Base-by-base conservation (phyloP, 176 grass and related monocot species). In the Aegilops bicornis region DNA sequence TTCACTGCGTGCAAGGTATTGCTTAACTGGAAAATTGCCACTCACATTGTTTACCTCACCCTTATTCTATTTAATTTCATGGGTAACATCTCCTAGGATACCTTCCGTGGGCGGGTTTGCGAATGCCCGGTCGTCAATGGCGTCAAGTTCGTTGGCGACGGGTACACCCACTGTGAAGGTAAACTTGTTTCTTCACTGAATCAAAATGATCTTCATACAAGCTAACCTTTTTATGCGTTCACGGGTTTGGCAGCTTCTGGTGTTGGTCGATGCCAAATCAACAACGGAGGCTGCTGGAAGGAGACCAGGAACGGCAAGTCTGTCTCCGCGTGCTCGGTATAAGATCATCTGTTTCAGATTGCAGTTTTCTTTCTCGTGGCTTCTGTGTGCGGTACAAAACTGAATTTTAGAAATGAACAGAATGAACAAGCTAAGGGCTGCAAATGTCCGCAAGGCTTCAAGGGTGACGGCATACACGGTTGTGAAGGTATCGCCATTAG, bases 201-300 rank as follows among this genome's bases (percentile, higher is more conserved):
- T 10, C 17, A 74, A 75, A 76, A 64, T 7, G 37, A 25, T 11
- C 23, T 6, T 60, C 8, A 6, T 80, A 7, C 35, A 27, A 43
- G 10, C 35, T 23, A 43, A 8, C 3, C 33, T 45, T 74, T 8
- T 33, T 73, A 72, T 22, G 14, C 23, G 45, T 59, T 47, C 23
- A 20, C 42, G 31, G 19, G 12, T 79, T 80, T 70, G 62, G 16
- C 68, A 97, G 95, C 95, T 83, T 97, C 95, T 36, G 95, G 95
- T 70, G 72, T 86, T 5, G 92, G 92, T 15, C 91, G 95, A 69
- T 97, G 95, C 84, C 88, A 83, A 74, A 92, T 97, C 65, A 94
- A 91, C 92, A 91, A 97, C 69, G 95, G 95, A 56, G 95, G 95
- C 32, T 97, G 95, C 73, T 97, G 95, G 95, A 97, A 92, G 69